Evolutionary conservation across 1,139 yeast species (phyloP), one percentile per base, ranked within the genome.

Genomic region (Wickerhamomyces sp.): DNA sequence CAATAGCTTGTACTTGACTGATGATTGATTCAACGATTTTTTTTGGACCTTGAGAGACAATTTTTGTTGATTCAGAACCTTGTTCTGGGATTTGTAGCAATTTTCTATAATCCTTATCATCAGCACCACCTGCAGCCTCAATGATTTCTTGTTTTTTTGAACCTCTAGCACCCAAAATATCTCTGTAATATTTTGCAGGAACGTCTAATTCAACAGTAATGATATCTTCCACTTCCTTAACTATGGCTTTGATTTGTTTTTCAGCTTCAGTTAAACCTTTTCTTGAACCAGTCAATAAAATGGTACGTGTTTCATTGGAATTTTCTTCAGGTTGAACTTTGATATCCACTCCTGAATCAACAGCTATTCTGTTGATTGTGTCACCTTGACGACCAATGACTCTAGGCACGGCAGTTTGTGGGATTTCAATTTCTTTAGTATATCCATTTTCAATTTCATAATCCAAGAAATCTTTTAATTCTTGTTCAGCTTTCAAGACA

Each of bases 301-400:
- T 73, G 47, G 79, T 82, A 40, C 81, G 81, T 49, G 67, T 50
- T 66, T 79, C 61, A 27, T 51, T 34, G 34, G 59, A 65, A 52
- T 72, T 72, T 56, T 76, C 73, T 33, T 64, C 68, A 33, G 64
- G 67, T 49, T 76, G 65, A 60, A 85, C 80, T 53, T 78, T 78
- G 65, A 88, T 79, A 55, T 85, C 85, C 44, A 90, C 81, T 50
- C 93, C 95, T 45, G 84, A 75, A 42, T 82, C 88, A 54, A 84
- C 94, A 55, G 89, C 80, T 49, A 94, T 82, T 61, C 86, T 90
- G 52, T 83, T 87, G 58, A 94, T 86, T 48, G 76, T 79, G 55
- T 86, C 94, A 64, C 98, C 98, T 49, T 76, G 73, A 60, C 85
- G 88, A 60, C 99, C 99, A 63, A 94, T 90, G 47, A 94, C 83